A percentile compares a stretch with the other conserved stretches of the same genome.
Conservation (phyloP, 768 basidiomycete species). For the Lactarius trivialis region DNA sequence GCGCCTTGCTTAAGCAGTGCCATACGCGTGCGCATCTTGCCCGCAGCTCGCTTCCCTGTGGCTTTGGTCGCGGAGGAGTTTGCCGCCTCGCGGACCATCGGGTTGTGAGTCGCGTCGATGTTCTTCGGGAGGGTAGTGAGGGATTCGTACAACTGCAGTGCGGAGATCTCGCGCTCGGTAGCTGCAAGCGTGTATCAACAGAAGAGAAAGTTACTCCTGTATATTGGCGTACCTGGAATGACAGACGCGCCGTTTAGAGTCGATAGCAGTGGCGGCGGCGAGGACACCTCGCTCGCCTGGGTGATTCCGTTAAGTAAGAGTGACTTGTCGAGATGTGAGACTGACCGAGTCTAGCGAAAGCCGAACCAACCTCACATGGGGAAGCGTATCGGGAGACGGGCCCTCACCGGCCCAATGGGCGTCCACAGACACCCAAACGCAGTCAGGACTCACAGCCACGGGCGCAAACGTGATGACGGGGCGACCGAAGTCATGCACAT, state of each 20-base stretch:
- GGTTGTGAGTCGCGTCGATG: conserved; percentile 39
- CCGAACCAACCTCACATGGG: conserved; percentile 1
- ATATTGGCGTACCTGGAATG: conserved; percentile 39
- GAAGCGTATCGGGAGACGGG: background rate
- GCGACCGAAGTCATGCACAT: conserved; percentile 42
- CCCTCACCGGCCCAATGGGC: conserved; percentile 31
- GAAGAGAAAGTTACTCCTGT: background rate
- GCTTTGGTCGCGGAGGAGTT: conserved; percentile 14
- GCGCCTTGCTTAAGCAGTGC: conserved; percentile 14
- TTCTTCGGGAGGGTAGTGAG: conserved; percentile 57
- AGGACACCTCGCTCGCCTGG: conserved; percentile 35
- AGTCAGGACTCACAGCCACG: conserved; percentile 27
- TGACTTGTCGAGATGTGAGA: background rate
- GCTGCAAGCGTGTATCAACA: conserved; percentile 33
- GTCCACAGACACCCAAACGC: conserved; percentile 48
- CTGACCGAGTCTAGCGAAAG: conserved; percentile 36
- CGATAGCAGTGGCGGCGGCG: conserved; percentile 31
- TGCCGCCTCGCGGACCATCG: conserved; percentile 31
- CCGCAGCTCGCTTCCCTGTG: conserved; percentile 12
- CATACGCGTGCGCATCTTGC: conserved; percentile 24
- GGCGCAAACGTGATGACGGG: conserved; percentile 58
- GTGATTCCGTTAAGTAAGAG: background rate
- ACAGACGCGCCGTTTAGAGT: conserved; percentile 42
- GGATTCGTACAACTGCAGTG: conserved; percentile 54
- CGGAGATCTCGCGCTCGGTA: conserved; percentile 40